Percentiles rank a stretch among this genome's conserved stretches.
Conservation (phyloP, 306 rosid genomes). For the Fagus crenata region DNA sequence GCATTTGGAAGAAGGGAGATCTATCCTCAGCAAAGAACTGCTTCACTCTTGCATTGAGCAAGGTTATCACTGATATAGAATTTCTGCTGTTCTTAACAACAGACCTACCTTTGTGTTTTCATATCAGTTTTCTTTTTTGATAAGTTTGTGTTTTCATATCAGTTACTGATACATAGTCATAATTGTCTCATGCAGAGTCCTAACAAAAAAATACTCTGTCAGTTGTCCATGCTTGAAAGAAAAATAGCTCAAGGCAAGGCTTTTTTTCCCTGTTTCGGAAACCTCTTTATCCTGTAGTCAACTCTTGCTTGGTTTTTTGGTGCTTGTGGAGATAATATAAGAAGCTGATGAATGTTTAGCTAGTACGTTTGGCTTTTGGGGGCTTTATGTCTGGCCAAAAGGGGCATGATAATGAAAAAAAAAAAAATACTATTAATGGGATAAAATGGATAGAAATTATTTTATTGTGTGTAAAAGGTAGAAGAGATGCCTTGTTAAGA, state of each 20-base stretch:
- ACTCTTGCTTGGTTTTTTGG: slow-evolving; percentile 14
- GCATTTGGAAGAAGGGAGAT: slow-evolving; percentile 98
- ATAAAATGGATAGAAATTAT: neutral
- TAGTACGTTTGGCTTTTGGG: slow-evolving; percentile 3
- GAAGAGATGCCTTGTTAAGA: neutral
- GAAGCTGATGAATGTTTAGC: slow-evolving; percentile 1
- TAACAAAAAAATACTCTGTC: slow-evolving; percentile 75
- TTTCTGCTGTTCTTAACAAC: slow-evolving; percentile 6
- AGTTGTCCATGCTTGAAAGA: slow-evolving; percentile 93
- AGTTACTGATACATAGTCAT: slow-evolving; percentile 23
- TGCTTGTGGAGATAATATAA: neutral
- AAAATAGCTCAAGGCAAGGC: slow-evolving; percentile 84
- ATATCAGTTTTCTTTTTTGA: neutral
- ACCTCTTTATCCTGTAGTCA: neutral
- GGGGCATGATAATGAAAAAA: neutral
- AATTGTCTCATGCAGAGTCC: slow-evolving; percentile 57
- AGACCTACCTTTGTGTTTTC: neutral
- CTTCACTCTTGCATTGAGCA: slow-evolving; percentile 72
- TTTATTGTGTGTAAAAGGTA: neutral
- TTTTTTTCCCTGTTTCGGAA: slow-evolving; percentile 1
- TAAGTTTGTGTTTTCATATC: slow-evolving; percentile 19
- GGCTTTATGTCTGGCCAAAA: neutral
- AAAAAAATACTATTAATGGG: neutral
- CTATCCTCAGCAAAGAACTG: slow-evolving; percentile 80
- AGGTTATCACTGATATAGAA: slow-evolving; percentile 48